Evolutionary conservation across 1,284 basidiomycete genomes (phyloP), one percentile per base, ranked within the genome.

Genomic region (Sanguinoderma infundibulare): DNA sequence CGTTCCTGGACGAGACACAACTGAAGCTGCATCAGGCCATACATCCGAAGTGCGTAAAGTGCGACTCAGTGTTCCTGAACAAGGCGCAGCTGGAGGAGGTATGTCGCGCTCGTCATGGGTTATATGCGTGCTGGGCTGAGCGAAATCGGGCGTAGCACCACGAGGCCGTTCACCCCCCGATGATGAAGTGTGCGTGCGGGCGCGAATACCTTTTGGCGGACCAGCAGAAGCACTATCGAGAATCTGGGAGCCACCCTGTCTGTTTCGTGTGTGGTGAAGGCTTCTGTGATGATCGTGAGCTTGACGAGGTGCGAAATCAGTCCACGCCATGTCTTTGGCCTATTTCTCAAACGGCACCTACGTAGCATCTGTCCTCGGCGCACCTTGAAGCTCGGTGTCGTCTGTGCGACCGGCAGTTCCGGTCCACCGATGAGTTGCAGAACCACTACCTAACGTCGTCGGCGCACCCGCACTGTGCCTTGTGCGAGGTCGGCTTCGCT

Each of bases 261-360:
- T 70, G 69, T 40, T 56, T 61, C 47, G 39, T 60, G 12, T 70
- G 69, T 28, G 49, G 52, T 15, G 55, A 57, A 10, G 66, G 67
- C 1, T 70, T 66, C 40, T 22, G 49, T 5, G 51, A 60, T 26
- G 56, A 67, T 8, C 2, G 40, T 5, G 54, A 53, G 17, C 47
- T 62, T 26, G 53, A 57, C 30, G 35, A 65, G 46, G 69, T 67
- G n/a, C 36, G 55, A 24, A 12, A 14, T 20, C 39, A 20, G 14
- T 26, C 17, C 5, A 15, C 44, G 4, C 5, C 7, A 28, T 10
- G n/a, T 44, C 30, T 35, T 51, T 3, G 20, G 20, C 5, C 14
- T 34, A 1, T 15, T n/a, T 20, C n/a, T 14, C n/a, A n/a, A 36
- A 39, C 38, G 8, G 17, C 0, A 8, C 15, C 14, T 61, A 9